Conservation (phyloP, 805 yeast species). For the Candida khao-thaluensis region DNA sequence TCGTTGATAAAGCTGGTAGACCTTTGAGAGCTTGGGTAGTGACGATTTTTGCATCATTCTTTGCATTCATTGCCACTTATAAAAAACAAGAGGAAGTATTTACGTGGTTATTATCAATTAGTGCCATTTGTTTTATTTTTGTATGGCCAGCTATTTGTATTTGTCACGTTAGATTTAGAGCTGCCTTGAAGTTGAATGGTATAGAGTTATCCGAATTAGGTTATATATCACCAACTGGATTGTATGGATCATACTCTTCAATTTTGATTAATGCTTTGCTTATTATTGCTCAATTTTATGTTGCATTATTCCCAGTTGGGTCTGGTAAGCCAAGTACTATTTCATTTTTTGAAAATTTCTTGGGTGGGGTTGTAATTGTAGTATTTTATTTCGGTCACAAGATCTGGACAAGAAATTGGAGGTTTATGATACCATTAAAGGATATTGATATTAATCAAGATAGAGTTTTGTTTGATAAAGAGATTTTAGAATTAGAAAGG, state of each 20-base stretch:
- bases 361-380: slow-evolving; percentile 34
- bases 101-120: slow-evolving; percentile 42
- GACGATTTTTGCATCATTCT: slow-evolving; percentile 35
- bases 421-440: slow-evolving; percentile 22
- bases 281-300: slow-evolving; percentile 45
- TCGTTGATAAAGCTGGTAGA: slow-evolving; percentile 41
- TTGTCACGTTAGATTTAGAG: slow-evolving; percentile 42
- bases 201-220: slow-evolving; percentile 31
- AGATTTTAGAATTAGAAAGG: slow-evolving; percentile 31
- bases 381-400: slow-evolving; percentile 34
- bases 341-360: slow-evolving; percentile 33
- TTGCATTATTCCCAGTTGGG: slow-evolving; percentile 41
- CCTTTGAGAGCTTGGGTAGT: slow-evolving; percentile 39
- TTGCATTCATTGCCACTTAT: slow-evolving; percentile 43
- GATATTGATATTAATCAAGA: slow-evolving; percentile 32
- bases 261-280: slow-evolving; percentile 31
- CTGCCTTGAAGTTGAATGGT: slow-evolving; percentile 32
- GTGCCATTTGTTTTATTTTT: slow-evolving; percentile 42
- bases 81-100: slow-evolving; percentile 39
- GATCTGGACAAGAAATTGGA: slow-evolving; percentile 32
- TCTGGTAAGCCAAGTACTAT: slow-evolving; percentile 25
- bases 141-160: slow-evolving; percentile 43
- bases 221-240: slow-evolving; percentile 40
- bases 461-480: slow-evolving; percentile 35
- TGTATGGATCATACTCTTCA: slow-evolving; percentile 38